Conservation (phyloP, 495 filamentous ascomycete species). For the Glonium stellatum region DNA sequence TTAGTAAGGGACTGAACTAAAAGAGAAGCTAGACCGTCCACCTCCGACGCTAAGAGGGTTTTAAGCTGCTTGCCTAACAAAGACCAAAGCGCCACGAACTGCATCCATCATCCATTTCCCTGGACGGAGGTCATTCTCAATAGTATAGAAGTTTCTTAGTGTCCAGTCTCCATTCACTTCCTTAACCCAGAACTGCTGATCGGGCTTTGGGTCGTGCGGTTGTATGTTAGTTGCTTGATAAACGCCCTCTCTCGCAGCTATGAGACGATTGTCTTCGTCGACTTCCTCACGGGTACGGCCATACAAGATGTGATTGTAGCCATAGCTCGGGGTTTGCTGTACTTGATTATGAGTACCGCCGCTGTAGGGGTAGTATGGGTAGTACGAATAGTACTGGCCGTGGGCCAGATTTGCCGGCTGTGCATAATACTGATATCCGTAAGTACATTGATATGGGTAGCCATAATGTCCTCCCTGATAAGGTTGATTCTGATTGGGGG, state of each 20-base stretch:
- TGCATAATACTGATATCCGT: too few relatives aligned
- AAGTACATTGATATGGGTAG: too few relatives aligned
- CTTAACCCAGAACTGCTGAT: conserved; percentile 35
- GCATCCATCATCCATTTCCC: conserved; percentile 34
- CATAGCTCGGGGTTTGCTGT: neutral
- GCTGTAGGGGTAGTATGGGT: neutral
- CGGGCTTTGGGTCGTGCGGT: conserved; percentile 30
- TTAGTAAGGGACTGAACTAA: too few relatives aligned
- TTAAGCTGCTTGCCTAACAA: conserved; percentile 9
- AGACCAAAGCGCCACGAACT: conserved; percentile 28
- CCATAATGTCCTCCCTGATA: too few relatives aligned
- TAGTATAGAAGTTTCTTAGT: conserved; percentile 26
- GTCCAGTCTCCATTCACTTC: conserved; percentile 30
- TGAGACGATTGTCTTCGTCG: conserved; percentile 32
- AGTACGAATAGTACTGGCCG: neutral
- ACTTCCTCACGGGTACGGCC: conserved; percentile 31
- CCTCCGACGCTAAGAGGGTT: too few relatives aligned
- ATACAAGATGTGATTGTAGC: neutral
- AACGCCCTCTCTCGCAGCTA: conserved; percentile 31
- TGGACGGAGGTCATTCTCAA: conserved; percentile 29
- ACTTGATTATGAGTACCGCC: neutral
- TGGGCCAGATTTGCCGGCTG: too few relatives aligned
- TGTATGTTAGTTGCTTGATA: conserved; percentile 27
- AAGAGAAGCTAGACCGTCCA: too few relatives aligned
- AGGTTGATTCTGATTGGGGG: too few relatives aligned